Conservation (phyloP, 2,329 filamentous ascomycete genomes). For the Fusarium camptoceras region DNA sequence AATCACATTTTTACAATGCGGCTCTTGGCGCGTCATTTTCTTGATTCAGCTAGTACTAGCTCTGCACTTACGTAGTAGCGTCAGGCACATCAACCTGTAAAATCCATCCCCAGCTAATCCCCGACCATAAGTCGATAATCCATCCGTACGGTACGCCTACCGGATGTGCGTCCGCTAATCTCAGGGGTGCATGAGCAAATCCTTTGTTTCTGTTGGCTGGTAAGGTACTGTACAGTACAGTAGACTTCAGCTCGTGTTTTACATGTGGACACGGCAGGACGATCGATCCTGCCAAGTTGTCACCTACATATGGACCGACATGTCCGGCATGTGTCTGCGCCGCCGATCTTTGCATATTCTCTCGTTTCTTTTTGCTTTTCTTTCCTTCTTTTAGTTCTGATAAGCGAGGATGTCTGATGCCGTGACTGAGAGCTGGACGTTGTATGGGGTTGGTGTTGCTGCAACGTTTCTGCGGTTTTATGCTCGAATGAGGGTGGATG, state of each 20-base stretch:
- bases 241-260: conserved; percentile 5
- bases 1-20: background rate
- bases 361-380: background rate
- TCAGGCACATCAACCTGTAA: conserved; percentile 2
- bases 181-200: conserved; percentile 5
- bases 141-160: background rate
- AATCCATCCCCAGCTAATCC: conserved; percentile 1
- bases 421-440: conserved; percentile 44
- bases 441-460: conserved; percentile 45
- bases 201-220: background rate
- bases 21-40: conserved; percentile 16
- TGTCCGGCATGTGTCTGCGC: background rate
- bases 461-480: conserved; percentile 48
- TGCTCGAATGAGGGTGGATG: conserved; percentile 43
- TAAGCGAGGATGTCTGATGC: conserved; percentile 26
- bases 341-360: conserved; percentile 5
- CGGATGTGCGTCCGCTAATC: background rate
- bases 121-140: background rate
- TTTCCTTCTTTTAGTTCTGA: background rate
- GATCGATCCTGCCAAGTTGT: background rate
- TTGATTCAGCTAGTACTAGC: background rate
- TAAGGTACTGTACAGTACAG: background rate
- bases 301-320: conserved; percentile 12
- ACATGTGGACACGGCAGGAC: background rate
- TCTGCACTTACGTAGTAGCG: background rate